Base-by-base conservation (phyloP, 768 basidiomycete genomes). In the Kwoniella newhampshirensis region DNA sequence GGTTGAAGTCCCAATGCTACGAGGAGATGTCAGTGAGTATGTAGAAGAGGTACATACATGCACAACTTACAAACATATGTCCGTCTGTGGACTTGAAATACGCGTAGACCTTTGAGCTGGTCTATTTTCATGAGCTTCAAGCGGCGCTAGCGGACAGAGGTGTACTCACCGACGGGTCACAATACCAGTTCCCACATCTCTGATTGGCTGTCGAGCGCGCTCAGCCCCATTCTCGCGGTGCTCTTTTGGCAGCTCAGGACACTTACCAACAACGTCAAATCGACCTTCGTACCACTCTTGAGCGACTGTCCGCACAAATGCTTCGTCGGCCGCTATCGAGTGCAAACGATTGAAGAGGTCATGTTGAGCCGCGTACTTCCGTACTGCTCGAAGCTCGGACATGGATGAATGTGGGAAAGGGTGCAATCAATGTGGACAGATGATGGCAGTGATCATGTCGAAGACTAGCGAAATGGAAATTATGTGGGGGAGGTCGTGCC, bases 11-110 rank as follows among this genome's bases (percentile, higher is more conserved):
- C 90, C 91, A 94, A 70, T 88, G 87, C 42, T 83, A 42, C 20
- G 28, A 5, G 39, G 3, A 13, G 27, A 32, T 13, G 26, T 46
- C 25, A 26, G 4, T 17, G n/a, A n/a, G n/a, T n/a, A n/a, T n/a
- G n/a, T 12, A 30, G 3, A 12, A 8, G 18, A 20, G 51, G 17
- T 12, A n/a, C 32, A 37, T 44, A 18, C 5, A 9, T 39, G 17
- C n/a, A 27, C 15, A 18, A 45, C 70, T 47, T 35, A 73, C 75
- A 23, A 59, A 82, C 58, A 82, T 85, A 67, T 93, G 91, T 0
- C 91, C 91, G 66, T 93, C 90, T 0, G 89, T 92, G 0, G 90
- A 91, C 69, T 94, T 94, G 82, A 89, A 97, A 79, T 91, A 97
- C 15, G 85, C 89, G 54, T 63, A 70, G 17, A 53, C 55, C 49